A percentile compares a stretch with the other conserved stretches of the same genome.
phyloP scores from a whole-genome alignment of 805 yeast species.

The Saccharomycopsis fermentans region DNA sequence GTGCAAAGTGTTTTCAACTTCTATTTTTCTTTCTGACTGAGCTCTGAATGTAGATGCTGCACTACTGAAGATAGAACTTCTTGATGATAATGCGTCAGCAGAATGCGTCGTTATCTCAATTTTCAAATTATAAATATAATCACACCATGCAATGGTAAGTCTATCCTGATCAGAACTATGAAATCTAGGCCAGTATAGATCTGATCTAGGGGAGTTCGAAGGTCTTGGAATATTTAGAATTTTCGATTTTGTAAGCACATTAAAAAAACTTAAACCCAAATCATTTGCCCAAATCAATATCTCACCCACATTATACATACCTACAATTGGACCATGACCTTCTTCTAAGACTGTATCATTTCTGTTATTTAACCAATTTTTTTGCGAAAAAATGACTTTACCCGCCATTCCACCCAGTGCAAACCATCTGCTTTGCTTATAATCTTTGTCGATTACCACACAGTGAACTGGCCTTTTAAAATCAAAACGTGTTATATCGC shows the following conservation, averaged over 20 bases:
- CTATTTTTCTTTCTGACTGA: conserved; percentile 32
- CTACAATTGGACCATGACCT: conserved; percentile 60
- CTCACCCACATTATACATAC: conserved; percentile 52
- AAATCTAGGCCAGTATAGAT: conserved; percentile 74
- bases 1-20: conserved; percentile 31
- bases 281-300: conserved; percentile 79
- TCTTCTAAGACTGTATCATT: conserved; percentile 54
- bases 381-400: conserved; percentile 58
- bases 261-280: conserved; percentile 61
- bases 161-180: conserved; percentile 55
- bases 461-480: conserved; percentile 84
- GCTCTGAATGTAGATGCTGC: conserved; percentile 45
- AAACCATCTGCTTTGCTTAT: conserved; percentile 50
- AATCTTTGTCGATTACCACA: conserved; percentile 69
- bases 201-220: conserved; percentile 50
- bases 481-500: conserved; percentile 64
- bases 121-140: conserved; percentile 61
- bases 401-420: conserved; percentile 90
- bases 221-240: conserved; percentile 51
- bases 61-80: conserved; percentile 40
- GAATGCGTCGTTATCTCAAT: conserved; percentile 27
- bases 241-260: conserved; percentile 38
- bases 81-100: not conserved
- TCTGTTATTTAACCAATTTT: conserved; percentile 83
- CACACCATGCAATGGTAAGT: conserved; percentile 74